phyloP scores from a whole-genome alignment of 2,329 filamentous ascomycete genomes.

The Beauveria asiatica region DNA sequence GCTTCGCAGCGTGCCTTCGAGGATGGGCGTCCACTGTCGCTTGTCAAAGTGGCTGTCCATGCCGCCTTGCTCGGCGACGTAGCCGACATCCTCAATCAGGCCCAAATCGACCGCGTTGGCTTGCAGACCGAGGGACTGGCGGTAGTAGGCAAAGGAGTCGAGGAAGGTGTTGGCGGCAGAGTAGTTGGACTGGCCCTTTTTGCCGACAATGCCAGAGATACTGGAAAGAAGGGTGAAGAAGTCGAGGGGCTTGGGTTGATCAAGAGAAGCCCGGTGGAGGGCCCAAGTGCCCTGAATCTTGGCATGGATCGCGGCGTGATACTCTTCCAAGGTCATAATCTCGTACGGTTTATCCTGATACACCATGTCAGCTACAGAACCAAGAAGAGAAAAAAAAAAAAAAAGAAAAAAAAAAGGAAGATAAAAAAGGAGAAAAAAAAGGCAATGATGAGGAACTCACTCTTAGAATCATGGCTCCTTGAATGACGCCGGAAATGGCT shows the following conservation, averaged over 20 bases:
- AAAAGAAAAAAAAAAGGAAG: neutral
- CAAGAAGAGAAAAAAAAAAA: too few species aligned
- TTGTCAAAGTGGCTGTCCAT: conserved; percentile 9
- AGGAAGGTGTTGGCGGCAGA: conserved; percentile 32
- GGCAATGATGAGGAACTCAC: neutral
- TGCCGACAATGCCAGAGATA: conserved; percentile 23
- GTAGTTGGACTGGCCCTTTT: conserved; percentile 29
- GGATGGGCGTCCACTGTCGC: conserved; percentile 17
- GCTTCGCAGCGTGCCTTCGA: conserved; percentile 20
- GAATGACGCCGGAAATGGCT: conserved; percentile 28
- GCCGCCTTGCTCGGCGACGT: conserved; percentile 16
- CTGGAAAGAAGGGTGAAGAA: conserved; percentile 29
- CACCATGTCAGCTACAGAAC: neutral
- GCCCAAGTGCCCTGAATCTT: conserved; percentile 28
- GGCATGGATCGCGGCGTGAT: conserved; percentile 16
- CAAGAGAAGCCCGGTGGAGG: conserved; percentile 18
- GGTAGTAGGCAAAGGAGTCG: conserved; percentile 27
- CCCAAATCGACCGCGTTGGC: conserved; percentile 26
- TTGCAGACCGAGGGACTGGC: conserved; percentile 16
- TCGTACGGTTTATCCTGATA: conserved; percentile 1
- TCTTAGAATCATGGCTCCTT: conserved; percentile 27
- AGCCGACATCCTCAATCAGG: conserved; percentile 29
- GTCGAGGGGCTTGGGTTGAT: conserved; percentile 15
- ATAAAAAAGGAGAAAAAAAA: neutral
- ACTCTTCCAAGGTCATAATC: conserved; percentile 26